Evolutionary conservation across 164 flowering plant genomes (phyloP), one percentile per base, ranked within the genome.

Genomic region (Hamamelis virginiana): DNA sequence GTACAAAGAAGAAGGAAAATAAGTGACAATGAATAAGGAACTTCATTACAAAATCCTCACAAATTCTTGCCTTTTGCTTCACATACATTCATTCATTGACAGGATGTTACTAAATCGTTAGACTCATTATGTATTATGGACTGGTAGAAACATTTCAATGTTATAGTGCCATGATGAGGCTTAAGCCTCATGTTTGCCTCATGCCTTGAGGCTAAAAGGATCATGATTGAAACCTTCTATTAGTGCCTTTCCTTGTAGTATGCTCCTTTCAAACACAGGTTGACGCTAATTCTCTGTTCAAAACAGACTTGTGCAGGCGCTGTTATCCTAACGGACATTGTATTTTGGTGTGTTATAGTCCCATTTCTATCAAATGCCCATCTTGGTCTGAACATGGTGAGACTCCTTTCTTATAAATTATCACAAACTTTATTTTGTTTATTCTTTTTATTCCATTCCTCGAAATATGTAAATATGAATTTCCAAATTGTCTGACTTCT

Each of bases 241-340:
- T 8, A 9, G 13, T n/a, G 48, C 43, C 38, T 21, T 59, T 5
- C 22, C 18, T 13, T 60, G 23, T 28, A 19, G n/a, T 6, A 6
- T 33, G 41, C 41, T 33, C 41, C n/a, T 11, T 41, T 28, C 22
- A 38, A 23, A 28, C 25, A 9, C n/a, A 4, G 33, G n/a, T 22
- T 52, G n/a, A 47, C 65, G 46, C 64, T 51, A 8, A 46, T 57
- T 19, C 22, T 45, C 15, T 69, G 46, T 44, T 68, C 61, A 48
- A 43, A 58, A 72, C 85, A 93, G 98, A 84, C 82, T 65, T 85
- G 87, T 84, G 95, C 87, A 73, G 98, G 97, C 50, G 97, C 98
- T 59, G 87, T 81, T 26, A 51, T 93, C 70, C 80, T 89, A 19
- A 91, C 98, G 47, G 98, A 93, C 72, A 59, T 91, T 21, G 92